phyloP scores from a whole-genome alignment of 768 basidiomycete species.

The Tricholoma terreum region DNA sequence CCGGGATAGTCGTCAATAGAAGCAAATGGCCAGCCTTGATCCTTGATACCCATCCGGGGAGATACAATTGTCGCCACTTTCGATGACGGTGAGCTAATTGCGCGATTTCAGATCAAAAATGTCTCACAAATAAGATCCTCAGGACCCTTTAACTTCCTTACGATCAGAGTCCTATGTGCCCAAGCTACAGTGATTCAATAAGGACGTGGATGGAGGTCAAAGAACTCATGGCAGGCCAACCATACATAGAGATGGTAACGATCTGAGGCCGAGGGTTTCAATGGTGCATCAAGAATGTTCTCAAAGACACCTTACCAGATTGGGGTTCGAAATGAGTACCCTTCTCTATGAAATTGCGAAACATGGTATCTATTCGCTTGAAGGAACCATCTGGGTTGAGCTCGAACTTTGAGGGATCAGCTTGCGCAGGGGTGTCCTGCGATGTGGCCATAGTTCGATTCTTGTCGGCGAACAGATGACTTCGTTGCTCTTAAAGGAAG shows the following conservation, averaged over 20 bases:
- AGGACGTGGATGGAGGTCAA: not conserved
- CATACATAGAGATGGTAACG: slow-evolving; percentile 92
- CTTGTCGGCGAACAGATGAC: too few relatives aligned
- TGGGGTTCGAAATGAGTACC: slow-evolving; percentile 56
- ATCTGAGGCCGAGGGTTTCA: slow-evolving; percentile 37
- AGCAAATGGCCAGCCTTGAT: slow-evolving; percentile 86
- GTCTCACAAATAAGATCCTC: slow-evolving; percentile 75
- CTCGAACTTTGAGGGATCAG: slow-evolving; percentile 55
- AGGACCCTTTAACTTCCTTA: slow-evolving; percentile 89
- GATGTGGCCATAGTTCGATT: slow-evolving; percentile 26
- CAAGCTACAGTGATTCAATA: slow-evolving; percentile 51
- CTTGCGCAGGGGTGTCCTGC: slow-evolving; percentile 32
- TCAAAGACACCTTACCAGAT: slow-evolving; percentile 44
- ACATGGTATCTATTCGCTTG: slow-evolving; percentile 50
- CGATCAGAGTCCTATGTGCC: slow-evolving; percentile 88
- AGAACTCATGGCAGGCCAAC: slow-evolving; percentile 69
- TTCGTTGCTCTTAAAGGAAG: too few relatives aligned
- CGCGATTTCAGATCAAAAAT: not conserved
- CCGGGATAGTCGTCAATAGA: slow-evolving; percentile 62
- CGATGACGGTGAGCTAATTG: not conserved
- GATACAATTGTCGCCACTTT: slow-evolving; percentile 78
- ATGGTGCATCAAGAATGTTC: not conserved
- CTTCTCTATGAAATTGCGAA: slow-evolving; percentile 52
- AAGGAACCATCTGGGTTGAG: slow-evolving; percentile 63
- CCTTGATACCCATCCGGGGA: slow-evolving; percentile 67